Evolutionary conservation across 306 rosid species (phyloP), one percentile per base, ranked within the genome.

Genomic region (Carpinus viminea): DNA sequence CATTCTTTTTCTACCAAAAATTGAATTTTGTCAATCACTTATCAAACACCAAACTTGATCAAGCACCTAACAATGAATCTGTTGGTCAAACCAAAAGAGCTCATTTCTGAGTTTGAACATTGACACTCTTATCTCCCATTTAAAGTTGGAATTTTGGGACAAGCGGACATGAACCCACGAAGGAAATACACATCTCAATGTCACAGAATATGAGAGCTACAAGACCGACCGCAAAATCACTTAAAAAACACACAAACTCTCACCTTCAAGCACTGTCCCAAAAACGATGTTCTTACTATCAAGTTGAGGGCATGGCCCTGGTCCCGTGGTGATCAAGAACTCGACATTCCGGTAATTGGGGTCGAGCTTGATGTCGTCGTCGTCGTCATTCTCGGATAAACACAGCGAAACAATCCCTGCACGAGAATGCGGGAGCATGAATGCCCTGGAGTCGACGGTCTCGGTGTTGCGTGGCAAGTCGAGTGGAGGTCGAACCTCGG

Each of bases 201-300:
- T 41, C 45, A 5, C 45, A 5, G 45, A 5, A 41, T 6, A 41
- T 41, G 45, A 41, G 7, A 41, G 45, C 45, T 41, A 41, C 45
- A 41, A 41, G 45, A 41, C 45, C 1, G 45, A 41, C 45, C 1
- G 45, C 45, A 41, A 41, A 41, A 41, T 7, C 8, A 41, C 45
- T 41, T 48, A 11, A 48, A 48, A 48, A 11, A 48, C 45, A 10
- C 12, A 47, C 52, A 48, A 48, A 48, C 4, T 48, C 64, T 46
- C 82, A 92, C 98, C 98, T 92, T 92, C 91, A 8, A 94, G 94
- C 8, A 94, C 97, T 0, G 93, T 62, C 55, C 98, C 97, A 52
- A 94, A 94, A 75, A 94, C 92, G 12, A 94, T 86, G 84, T 94
- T 94, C 80, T 85, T 91, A 53, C 26, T 50, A 78, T 94, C 97